Evolutionary conservation across 2,329 filamentous ascomycete genomes (phyloP), one percentile per base, ranked within the genome.

Genomic region (Aschersonia sp.): DNA sequence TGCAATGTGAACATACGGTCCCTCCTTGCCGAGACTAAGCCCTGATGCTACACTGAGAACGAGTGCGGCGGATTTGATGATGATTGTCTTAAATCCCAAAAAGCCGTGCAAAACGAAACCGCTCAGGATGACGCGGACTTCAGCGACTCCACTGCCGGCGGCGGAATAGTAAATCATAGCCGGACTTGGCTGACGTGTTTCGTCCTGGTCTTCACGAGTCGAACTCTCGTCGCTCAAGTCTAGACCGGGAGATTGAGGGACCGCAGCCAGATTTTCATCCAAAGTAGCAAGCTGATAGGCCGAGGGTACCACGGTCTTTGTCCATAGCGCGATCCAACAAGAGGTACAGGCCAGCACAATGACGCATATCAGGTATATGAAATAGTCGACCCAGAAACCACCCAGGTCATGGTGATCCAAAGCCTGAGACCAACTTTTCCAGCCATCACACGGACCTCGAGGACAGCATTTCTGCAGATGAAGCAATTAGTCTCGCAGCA

Each of bases 21-120:
- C 78, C 59, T 96, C 92, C 62, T 98, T 98, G 31, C 92, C 92
- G 42, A 98, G 71, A 60, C 88, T 95, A 51, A 98, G 73, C 4
- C 92, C 92, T 3, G 92, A 97, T 1, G 88, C 84, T 40, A 97
- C 88, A 61, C 87, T 94, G 49, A 97, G 72, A 50, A 96, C 78
- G 44, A 98, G 69, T 11, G 83, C 88, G 12, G 85, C 57, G 1
- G 86, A 85, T 62, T 98, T 98, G 66, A 94, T 76, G 5, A 90
- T 64, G 32, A 98, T 72, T 0, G 92, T 97, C 59, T 84, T 85
- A 40, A 94, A 64, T 56, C 92, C 92, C 6, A 98, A 75, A 60
- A 97, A 97, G 1, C 92, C 90, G 70, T 97, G 92, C 48, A 98
- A 71, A 48, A 98, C 90, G 58, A 97, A 98, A 5, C 92, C 92